Base-by-base conservation (phyloP, 2,329 filamentous ascomycete genomes). In the Claviceps sp. region DNA sequence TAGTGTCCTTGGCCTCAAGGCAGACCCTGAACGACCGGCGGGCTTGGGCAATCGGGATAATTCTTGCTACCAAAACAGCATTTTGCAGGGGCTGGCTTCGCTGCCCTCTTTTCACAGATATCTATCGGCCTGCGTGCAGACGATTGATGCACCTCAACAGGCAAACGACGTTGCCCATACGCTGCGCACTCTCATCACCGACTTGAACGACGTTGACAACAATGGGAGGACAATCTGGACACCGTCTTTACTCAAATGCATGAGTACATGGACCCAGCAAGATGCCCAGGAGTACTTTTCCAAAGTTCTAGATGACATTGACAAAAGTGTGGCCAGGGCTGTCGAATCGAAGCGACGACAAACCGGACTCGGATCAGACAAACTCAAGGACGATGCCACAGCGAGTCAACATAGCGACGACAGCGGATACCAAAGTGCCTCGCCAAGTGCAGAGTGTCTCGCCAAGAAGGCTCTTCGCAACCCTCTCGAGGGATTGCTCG, bases 221-320 rank as follows among this genome's bases (percentile, higher is more conserved):
- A 84, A 87, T 55, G 88, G 88, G 7, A 77, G 76, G 60, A 84
- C 83, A 20, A 72, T 96, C 14, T 95, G 88, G 88, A 89, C 89
- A 6, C 86, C 88, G 0, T 72, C 78, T 0, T 80, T 85, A 51
- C 72, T 96, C 46, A 95, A 95, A 67, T 90, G 84, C 9, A 94
- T 97, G 84, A 91, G 85, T 66, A 95, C 87, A 34, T 95, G 86
- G 80, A 86, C 94, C 59, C 93, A 97, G 64, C 93, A 98, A 67
- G 93, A 98, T 68, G 93, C 93, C 5, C 93, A 97, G 64, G 93
- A 98, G 66, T 98, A 97, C 66, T 96, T 87, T 61, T 91, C 88
- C 16, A 94, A 91, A 61, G 76, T 98, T 14, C 68, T 96, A 47
- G 88, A 91, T 58, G 84, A 90, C 59, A 73, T 95, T 30, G 88